Conservation (phyloP, 2,329 filamentous ascomycete species). For the Fusarium mangiferae region DNA sequence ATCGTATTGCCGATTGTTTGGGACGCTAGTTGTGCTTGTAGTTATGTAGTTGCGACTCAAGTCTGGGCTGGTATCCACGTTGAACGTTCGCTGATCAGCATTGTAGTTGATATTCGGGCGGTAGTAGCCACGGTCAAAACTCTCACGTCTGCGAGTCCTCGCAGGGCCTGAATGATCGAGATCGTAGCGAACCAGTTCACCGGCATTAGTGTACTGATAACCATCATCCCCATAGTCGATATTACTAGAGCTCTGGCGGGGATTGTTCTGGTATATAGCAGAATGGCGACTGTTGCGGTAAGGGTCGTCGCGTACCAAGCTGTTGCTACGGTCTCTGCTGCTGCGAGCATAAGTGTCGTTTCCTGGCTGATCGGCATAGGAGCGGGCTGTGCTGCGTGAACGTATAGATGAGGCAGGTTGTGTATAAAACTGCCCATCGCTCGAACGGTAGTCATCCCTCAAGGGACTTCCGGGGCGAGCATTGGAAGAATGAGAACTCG, state of each 20-base stretch:
- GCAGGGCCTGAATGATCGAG: conserved; percentile 61
- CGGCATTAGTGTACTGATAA: conserved; percentile 72
- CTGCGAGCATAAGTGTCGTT: conserved; percentile 63
- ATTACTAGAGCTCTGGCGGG: conserved; percentile 55
- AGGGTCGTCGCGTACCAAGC: conserved; percentile 55
- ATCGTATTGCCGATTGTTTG: conserved; percentile 51
- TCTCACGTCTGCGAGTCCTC: conserved; percentile 61
- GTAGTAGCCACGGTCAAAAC: conserved; percentile 64
- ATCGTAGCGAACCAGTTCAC: conserved; percentile 70
- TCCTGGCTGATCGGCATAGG: conserved; percentile 61
- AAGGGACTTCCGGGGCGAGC: conserved; percentile 57
- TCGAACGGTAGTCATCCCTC: conserved; percentile 62
- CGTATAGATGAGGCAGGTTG: conserved; percentile 69
- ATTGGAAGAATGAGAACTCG: conserved; percentile 53
- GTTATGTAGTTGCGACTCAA: conserved; percentile 55
- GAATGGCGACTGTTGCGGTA: conserved; percentile 61
- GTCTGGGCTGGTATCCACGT: conserved; percentile 58
- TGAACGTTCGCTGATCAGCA: conserved; percentile 58
- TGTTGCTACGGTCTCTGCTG: conserved; percentile 61
- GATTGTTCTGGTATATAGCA: conserved; percentile 56
- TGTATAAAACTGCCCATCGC: conserved; percentile 63
- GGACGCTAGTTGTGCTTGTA: conserved; percentile 34
- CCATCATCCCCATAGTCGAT: conserved; percentile 68
- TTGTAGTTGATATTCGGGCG: conserved; percentile 65
- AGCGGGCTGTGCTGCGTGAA: conserved; percentile 59